Evolutionary conservation across 139 green algal genomes (phyloP).

Genomic region (Mesotaenium endlicherianum): DNA sequence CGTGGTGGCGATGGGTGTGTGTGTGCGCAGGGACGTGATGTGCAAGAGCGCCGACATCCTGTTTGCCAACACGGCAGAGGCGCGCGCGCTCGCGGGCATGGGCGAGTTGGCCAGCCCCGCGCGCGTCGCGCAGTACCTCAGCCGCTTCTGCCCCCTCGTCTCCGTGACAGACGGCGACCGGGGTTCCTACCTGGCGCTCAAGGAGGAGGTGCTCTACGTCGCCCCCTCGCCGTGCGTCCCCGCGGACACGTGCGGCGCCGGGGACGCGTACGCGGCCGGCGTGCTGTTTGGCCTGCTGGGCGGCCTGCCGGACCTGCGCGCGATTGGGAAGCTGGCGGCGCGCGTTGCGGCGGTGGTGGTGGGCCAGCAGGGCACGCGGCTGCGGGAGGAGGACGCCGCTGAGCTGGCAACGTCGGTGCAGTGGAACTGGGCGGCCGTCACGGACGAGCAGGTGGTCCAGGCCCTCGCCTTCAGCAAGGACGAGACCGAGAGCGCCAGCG

Average conservation of each 20-base stretch:
- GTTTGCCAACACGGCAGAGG: slow-evolving; percentile 73
- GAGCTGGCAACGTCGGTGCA: slow-evolving; percentile 17
- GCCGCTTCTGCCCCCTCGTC: slow-evolving; percentile 62
- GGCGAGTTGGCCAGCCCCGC: slow-evolving; percentile 30
- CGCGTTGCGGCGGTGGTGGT: slow-evolving; percentile 40
- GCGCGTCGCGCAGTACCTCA: slow-evolving; percentile 61
- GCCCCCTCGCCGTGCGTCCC: slow-evolving; percentile 49
- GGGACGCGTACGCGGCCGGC: slow-evolving; percentile 76
- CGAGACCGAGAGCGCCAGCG: too few relatives aligned
- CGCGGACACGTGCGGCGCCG: slow-evolving; percentile 87
- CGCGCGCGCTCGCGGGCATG: slow-evolving; percentile 25
- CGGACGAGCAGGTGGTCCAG: neutral
- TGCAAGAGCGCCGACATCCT: slow-evolving; percentile 71
- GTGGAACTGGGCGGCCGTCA: neutral
- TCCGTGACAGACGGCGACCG: slow-evolving; percentile 81
- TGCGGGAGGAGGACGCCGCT: slow-evolving; percentile 30
- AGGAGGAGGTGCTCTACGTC: slow-evolving; percentile 12
- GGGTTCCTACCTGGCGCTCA: slow-evolving; percentile 49
- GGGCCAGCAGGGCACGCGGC: slow-evolving; percentile 28
- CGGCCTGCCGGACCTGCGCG: slow-evolving; percentile 2
- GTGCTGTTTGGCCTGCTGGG: slow-evolving; percentile 30
- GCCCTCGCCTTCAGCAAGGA: too few relatives aligned
- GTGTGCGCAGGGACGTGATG: slow-evolving; percentile 57
- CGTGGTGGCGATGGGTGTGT: neutral
- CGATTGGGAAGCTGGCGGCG: slow-evolving; percentile 25